These are phyloP conservation scores for Hysterium pulicare DNA, from an alignment of 2,329 filamentous ascomycete species.

Conservation along the genomic window DNA sequence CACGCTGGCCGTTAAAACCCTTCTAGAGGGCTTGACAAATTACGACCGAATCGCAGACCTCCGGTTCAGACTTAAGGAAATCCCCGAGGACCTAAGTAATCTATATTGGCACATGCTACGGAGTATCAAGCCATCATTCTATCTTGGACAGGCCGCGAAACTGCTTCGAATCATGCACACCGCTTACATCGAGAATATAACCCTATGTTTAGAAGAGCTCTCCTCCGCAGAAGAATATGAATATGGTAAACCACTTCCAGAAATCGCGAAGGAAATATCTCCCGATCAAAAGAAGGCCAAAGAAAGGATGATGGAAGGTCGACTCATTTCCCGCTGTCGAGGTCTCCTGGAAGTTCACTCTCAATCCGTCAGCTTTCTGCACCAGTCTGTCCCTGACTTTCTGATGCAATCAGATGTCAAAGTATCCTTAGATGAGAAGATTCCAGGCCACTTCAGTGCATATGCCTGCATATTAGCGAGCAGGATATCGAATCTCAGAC, in stretches of 20 bases:
- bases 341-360: too few relatives aligned
- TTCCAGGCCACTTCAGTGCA: too few relatives aligned
- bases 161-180: conserved; percentile 6
- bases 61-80: background rate
- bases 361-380: too few relatives aligned
- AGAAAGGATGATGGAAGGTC: too few relatives aligned
- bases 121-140: conserved; percentile 7
- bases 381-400: background rate
- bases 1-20: background rate
- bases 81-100: conserved; percentile 4
- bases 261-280: background rate
- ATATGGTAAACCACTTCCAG: background rate
- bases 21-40: conserved; percentile 6
- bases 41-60: conserved; percentile 4
- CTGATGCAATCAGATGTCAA: background rate
- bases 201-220: too few relatives aligned
- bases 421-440: too few relatives aligned
- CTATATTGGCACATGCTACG: conserved; percentile 8
- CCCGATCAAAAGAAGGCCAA: too few relatives aligned
- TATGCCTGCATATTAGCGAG: too few relatives aligned
- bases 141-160: conserved; percentile 5
- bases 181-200: background rate
- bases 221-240: conserved; percentile 3
- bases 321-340: too few relatives aligned
- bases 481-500: too few relatives aligned